phyloP scores from a whole-genome alignment of 2,329 filamentous ascomycete species.

The Penicillium sp. region DNA sequence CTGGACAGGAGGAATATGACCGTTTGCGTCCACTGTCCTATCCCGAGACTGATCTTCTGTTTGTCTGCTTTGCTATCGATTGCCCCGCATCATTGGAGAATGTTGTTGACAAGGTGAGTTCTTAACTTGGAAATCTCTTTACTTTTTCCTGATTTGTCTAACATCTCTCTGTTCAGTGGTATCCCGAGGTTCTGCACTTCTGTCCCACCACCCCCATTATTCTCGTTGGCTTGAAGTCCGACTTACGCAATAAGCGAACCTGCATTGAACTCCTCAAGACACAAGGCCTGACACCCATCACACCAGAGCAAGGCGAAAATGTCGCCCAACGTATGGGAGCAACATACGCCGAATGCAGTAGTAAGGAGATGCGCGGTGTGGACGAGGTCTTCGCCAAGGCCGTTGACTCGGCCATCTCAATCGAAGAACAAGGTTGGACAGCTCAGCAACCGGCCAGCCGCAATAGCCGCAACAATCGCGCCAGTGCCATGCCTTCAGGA shows the following conservation, averaged over 20 bases:
- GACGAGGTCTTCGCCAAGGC: slow-evolving; percentile 95
- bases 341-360: slow-evolving; percentile 96
- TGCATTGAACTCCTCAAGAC: slow-evolving; percentile 99
- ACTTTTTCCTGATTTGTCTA: slow-evolving; percentile 5
- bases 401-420: slow-evolving; percentile 83
- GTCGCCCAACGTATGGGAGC: slow-evolving; percentile 94
- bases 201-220: slow-evolving; percentile 96
- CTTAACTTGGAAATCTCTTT: background rate
- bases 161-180: slow-evolving; percentile 69
- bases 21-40: slow-evolving; percentile 92
- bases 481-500: slow-evolving; percentile 34
- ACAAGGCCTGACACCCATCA: slow-evolving; percentile 93
- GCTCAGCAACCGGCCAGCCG: slow-evolving; percentile 19
- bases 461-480: slow-evolving; percentile 19
- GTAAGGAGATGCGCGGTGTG: slow-evolving; percentile 89
- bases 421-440: slow-evolving; percentile 63
- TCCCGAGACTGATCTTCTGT: slow-evolving; percentile 94
- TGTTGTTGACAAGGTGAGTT: slow-evolving; percentile 90
- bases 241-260: slow-evolving; percentile 90
- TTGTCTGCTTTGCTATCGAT: slow-evolving; percentile 99
- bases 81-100: slow-evolving; percentile 98
- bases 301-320: slow-evolving; percentile 79
- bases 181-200: slow-evolving; percentile 97
- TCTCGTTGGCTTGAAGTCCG: slow-evolving; percentile 93
- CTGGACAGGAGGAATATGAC: slow-evolving; percentile 98